Conservation (phyloP, 1,284 basidiomycete genomes). For the Malassezia globosa region DNA sequence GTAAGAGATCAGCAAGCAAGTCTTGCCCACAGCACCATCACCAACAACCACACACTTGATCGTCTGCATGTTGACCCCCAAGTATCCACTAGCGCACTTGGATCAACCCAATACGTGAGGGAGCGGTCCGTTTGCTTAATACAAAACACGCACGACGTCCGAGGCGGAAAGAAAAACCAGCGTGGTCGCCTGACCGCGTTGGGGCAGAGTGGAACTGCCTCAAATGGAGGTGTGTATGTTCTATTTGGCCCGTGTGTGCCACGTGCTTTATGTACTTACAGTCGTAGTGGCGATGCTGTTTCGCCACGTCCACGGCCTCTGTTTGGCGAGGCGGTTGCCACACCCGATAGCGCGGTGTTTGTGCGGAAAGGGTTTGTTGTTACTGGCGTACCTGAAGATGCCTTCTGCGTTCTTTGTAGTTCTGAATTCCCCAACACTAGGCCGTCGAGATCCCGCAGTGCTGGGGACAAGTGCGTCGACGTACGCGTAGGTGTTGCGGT, state of each 20-base stretch:
- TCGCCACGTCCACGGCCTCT: too few species aligned
- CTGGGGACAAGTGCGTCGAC: background rate
- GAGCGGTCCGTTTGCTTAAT: too few species aligned
- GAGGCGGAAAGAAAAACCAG: background rate
- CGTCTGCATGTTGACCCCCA: conserved; percentile 37
- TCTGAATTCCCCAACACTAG: background rate
- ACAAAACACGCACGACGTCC: background rate
- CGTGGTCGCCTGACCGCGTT: background rate
- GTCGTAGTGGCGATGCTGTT: background rate
- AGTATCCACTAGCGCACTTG: background rate
- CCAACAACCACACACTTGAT: conserved; percentile 85
- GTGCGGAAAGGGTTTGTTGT: background rate
- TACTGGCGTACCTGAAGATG: background rate
- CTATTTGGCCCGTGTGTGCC: conserved; percentile 1
- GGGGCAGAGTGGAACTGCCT: background rate
- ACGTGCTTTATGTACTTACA: background rate
- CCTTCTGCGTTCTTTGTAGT: too few species aligned
- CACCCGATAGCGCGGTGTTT: too few species aligned
- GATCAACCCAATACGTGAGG: too few species aligned
- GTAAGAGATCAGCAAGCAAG: conserved; percentile 97
- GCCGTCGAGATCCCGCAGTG: background rate
- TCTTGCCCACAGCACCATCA: conserved; percentile 99
- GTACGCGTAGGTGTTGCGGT: background rate
- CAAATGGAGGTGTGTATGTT: conserved; percentile 8
- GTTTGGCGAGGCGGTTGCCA: too few species aligned